Base-by-base conservation (phyloP, 148 eudicot genomes). In the Chenopodium quinoa region DNA sequence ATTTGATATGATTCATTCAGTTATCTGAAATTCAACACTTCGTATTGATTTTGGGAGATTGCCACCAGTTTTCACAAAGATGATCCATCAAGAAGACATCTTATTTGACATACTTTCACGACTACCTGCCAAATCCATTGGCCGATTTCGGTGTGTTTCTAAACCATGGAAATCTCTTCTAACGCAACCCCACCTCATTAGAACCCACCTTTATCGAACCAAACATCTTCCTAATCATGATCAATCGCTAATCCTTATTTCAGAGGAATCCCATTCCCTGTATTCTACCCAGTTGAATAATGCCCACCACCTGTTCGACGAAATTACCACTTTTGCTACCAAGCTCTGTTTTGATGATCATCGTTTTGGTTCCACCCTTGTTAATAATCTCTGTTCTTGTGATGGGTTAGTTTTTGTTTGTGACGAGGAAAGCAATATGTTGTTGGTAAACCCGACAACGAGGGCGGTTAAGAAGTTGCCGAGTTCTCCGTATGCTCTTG, bases 401-500 rank as follows among this genome's bases (percentile, higher is more conserved):
- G 68, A 76, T 82, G 80, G 84, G 58, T 67, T 82, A 62, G 16
- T 76, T 5, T 17, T 82, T 23, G 23, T 58, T 32, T 13, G 4
- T 27, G 62, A 76, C 56, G 34, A 52, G 2, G 22, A 17, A 8
- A 4, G 16, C n/a, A 75, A 75, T 2, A 13, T 5, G 22, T 69
- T 56, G 0, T 12, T 82, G 70, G 12, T 76, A 0, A 82, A 82
- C 69, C 84, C 80, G 9, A 66, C 68, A n/a, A 82, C 84, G 9
- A 40, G 68, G 16, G 80, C 54, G 62, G 31, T 76, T 11, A 77
- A 75, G 56, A 46, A 34, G 37, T 17, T 56, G 62, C 62, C 0
- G 22, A 56, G 20, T 13, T 16, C 4, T 6, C 62, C 0, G 62
- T 17, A 56, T 17, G 62, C 22, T 76, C 22, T 56, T 56, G 4